Conservation (phyloP, 257 asterid genomes). For the Marsdenia floribunda region DNA sequence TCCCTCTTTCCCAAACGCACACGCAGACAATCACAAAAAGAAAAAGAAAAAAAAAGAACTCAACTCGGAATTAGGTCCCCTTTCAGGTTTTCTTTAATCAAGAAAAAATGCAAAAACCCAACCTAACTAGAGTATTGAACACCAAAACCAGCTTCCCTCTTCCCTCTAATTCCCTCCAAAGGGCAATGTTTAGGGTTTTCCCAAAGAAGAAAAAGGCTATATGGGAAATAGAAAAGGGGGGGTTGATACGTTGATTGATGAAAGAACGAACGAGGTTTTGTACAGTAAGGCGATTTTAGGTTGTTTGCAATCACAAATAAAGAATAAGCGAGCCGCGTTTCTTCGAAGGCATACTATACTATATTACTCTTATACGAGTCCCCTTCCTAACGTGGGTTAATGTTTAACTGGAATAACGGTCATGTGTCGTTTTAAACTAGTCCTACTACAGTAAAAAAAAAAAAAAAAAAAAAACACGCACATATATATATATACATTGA, state of each 20-base stretch:
- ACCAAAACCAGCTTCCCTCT: neutral
- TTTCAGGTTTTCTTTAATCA: neutral
- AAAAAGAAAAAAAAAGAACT: no score
- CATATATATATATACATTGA: no score
- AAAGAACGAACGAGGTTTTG: neutral
- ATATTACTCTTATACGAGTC: neutral
- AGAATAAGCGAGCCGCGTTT: slow-evolving; percentile 42
- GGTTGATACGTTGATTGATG: neutral
- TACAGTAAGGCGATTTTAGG: slow-evolving; percentile 1
- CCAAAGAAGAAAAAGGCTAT: neutral
- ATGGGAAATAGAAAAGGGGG: neutral
- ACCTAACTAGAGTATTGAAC: neutral
- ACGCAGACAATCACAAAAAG: no score
- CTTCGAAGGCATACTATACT: slow-evolving; percentile 20
- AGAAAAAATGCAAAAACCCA: neutral
- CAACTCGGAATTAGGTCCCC: slow-evolving; percentile 9
- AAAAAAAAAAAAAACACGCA: no score
- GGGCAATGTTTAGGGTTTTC: slow-evolving; percentile 20
- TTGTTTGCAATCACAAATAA: neutral
- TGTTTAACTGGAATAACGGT: slow-evolving; percentile 70
- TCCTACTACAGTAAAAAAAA: neutral
- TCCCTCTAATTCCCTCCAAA: neutral
- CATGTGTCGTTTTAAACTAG: slow-evolving; percentile 23
- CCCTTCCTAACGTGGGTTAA: slow-evolving; percentile 2
- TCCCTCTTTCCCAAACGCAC: neutral